A percentile compares a stretch with the other conserved stretches of the same genome.
phyloP scores from a whole-genome alignment of 164 flowering plant genomes.

The Protea cynaroides region DNA sequence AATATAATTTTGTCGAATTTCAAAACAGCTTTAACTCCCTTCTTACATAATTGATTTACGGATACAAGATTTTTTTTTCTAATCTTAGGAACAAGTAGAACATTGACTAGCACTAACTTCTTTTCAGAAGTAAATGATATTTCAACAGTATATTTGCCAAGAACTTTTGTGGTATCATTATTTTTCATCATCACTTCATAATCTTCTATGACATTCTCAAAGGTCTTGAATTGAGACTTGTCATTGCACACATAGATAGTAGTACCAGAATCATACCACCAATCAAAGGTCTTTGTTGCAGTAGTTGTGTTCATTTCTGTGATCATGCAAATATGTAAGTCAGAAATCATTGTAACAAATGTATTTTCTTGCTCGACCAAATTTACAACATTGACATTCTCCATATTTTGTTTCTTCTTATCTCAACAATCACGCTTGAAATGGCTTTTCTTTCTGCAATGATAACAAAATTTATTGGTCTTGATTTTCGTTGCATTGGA shows the following conservation, averaged over 20 bases:
- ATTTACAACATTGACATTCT: neutral
- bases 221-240: too few relatives aligned
- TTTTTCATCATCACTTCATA: conserved; percentile 1
- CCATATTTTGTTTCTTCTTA: neutral
- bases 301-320: too few relatives aligned
- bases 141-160: conserved; percentile 3
- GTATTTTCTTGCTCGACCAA: neutral
- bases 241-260: too few relatives aligned
- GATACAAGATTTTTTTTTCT: conserved; percentile 5
- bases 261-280: too few relatives aligned
- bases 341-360: too few relatives aligned
- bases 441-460: neutral
- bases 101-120: conserved; percentile 3
- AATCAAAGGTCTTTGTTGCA: too few relatives aligned
- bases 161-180: neutral
- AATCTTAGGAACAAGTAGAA: conserved; percentile 2
- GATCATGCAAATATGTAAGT: too few relatives aligned
- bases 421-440: conserved; percentile 11
- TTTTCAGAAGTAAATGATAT: too few relatives aligned
- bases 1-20: too few relatives aligned
- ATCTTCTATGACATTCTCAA: neutral
- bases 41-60: too few relatives aligned
- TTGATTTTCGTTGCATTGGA: too few relatives aligned
- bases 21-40: too few relatives aligned
- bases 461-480: neutral